These are phyloP conservation scores for Mycotypha africana DNA, from an alignment of 371 early-diverging fungal genomes.

Conservation along the genomic window DNA sequence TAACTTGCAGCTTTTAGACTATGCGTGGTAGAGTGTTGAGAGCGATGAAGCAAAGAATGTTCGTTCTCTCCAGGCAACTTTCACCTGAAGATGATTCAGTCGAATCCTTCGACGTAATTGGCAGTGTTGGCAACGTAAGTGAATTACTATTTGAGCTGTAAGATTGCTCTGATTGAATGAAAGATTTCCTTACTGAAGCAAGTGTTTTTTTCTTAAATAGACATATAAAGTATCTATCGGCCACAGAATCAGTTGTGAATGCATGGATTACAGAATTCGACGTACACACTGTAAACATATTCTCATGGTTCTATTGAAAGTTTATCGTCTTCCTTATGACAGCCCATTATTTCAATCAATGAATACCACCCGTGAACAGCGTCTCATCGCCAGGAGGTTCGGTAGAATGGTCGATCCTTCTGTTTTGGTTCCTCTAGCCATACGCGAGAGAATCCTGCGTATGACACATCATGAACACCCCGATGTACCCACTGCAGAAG, in stretches of 20 bases:
- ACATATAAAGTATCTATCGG: constrained; percentile 22
- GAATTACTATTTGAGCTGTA: no score
- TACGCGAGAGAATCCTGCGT: constrained; percentile 6
- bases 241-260: constrained; percentile 11
- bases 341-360: not conserved
- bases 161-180: no score
- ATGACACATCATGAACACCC: not conserved
- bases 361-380: not conserved
- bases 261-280: constrained; percentile 15
- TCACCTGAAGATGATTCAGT: not conserved
- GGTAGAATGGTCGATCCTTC: constrained; percentile 8
- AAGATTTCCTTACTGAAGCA: no score
- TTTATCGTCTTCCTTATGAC: constrained; percentile 16
- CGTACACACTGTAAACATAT: constrained; percentile 30
- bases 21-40: constrained; percentile 18
- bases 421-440: constrained; percentile 7
- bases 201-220: constrained; percentile 15
- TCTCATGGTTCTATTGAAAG: constrained; percentile 24
- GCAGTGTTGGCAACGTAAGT: constrained; percentile 35
- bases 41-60: constrained; percentile 25
- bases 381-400: constrained; percentile 1
- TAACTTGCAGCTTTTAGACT: constrained; percentile 3
- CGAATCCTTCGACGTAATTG: constrained; percentile 25
- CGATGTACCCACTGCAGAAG: no score
- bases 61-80: constrained; percentile 15